Base-by-base conservation (phyloP, 2,329 filamentous ascomycete genomes). In the Trichoderma atroviride region DNA sequence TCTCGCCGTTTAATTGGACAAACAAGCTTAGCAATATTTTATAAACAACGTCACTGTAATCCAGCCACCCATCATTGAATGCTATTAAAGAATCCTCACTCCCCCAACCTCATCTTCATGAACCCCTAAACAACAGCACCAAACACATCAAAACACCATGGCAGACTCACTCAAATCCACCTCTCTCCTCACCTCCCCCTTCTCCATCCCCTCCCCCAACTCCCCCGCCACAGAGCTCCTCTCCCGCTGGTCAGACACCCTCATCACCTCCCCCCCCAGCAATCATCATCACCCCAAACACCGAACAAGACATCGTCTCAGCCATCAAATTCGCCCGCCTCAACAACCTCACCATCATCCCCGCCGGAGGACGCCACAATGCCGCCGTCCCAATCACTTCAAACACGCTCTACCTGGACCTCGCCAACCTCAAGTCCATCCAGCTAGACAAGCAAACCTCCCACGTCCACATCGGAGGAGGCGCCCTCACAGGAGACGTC, bases 371-470 rank as follows among this genome's bases (percentile, higher is more conserved):
- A 1, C 75, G 75, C 6, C 78, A 79, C 43, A 77, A 73, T 1
- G 69, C 76, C 0, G 80, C 79, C 63, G 73, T 81, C 0, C 74
- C 73, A 0, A 74, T 81, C 57, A 70, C 65, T 10, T 33, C 72
- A 2, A 71, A 72, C 6, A 76, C 76, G 0, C 55, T 81, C 5
- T 81, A 80, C 65, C 66, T 81, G 6, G 77, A 81, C 62, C 65
- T 81, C 72, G 72, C 70, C 16, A 68, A 70, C 11, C 79, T 81
- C 72, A 76, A 75, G 13, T 61, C 37, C 0, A 74, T 81, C 14
- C 14, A 64, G 1, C 52, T 81, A 1, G 70, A 79, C 50, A 75
- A 78, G 40, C 53, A 71, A 0, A 31, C 73, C 0, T 61, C 55
- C 0, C 75, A 73, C 0, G 80, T 79, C 0, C 69, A 35, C 0